Conservation (phyloP, 2,329 filamentous ascomycete genomes). For the Aspergillus versicolor region DNA sequence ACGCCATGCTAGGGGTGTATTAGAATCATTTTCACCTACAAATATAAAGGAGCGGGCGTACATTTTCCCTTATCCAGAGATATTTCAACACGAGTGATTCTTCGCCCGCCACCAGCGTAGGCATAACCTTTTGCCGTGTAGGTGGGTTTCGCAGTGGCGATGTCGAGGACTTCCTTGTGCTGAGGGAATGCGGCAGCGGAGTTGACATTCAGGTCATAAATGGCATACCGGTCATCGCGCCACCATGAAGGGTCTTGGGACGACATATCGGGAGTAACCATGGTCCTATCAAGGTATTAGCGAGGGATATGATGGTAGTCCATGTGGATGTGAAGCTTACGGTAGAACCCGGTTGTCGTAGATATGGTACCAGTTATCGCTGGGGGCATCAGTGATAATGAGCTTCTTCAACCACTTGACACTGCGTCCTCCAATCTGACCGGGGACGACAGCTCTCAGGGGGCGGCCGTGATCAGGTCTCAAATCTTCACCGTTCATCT, state of each 20-base stretch:
- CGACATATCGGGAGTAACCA: conserved; percentile 77
- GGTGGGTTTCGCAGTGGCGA: conserved; percentile 48
- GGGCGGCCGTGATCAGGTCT: conserved; percentile 84
- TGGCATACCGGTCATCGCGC: conserved; percentile 87
- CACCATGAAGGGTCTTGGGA: conserved; percentile 73
- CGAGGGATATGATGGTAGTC: conserved; percentile 1
- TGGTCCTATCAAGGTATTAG: conserved; percentile 53
- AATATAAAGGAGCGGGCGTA: conserved; percentile 19
- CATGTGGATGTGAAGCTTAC: conserved; percentile 29
- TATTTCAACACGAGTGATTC: conserved; percentile 78
- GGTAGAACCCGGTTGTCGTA: conserved; percentile 90
- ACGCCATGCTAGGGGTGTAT: conserved; percentile 57
- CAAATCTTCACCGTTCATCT: conserved; percentile 83
- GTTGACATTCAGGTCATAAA: conserved; percentile 88
- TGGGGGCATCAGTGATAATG: conserved; percentile 73
- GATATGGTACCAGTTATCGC: conserved; percentile 93
- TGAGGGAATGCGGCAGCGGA: conserved; percentile 77
- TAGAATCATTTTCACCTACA: conserved; percentile 6
- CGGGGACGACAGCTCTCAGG: conserved; percentile 77
- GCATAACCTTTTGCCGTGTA: conserved; percentile 79
- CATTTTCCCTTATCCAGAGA: conserved; percentile 77
- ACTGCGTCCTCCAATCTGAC: conserved; percentile 86
- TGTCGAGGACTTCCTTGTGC: conserved; percentile 67
- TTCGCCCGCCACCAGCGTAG: conserved; percentile 81
- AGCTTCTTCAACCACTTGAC: conserved; percentile 90